Percentiles rank a stretch among this genome's conserved stretches.
These are phyloP conservation scores for Wallacemonas collosoma DNA, from an alignment of 208 protist genomes.

Conservation along the genomic window DNA sequence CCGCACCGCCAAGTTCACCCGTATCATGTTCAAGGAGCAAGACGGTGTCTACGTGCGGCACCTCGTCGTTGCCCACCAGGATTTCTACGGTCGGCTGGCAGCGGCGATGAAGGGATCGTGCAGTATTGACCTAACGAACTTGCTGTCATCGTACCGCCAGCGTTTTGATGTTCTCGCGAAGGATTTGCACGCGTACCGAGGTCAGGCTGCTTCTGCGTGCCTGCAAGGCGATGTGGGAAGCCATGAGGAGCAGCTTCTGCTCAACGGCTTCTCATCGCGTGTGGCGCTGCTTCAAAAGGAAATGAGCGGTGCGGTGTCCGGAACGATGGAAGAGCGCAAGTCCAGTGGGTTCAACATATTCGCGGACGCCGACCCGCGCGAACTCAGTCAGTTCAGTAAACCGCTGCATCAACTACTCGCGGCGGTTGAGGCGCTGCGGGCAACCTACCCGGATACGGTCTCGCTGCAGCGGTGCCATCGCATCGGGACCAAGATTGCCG, in stretches of 20 bases:
- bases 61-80: slow-evolving; percentile 66
- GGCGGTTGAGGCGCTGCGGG: slow-evolving; percentile 69
- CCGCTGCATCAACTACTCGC: slow-evolving; percentile 65
- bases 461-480: slow-evolving; percentile 83
- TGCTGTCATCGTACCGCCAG: slow-evolving; percentile 47
- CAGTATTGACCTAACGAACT: slow-evolving; percentile 23
- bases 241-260: slow-evolving; percentile 65
- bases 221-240: slow-evolving; percentile 5
- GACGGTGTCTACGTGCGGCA: slow-evolving; percentile 70
- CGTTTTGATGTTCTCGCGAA: slow-evolving; percentile 73
- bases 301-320: slow-evolving; percentile 19
- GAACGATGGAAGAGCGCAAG: slow-evolving; percentile 48
- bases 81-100: slow-evolving; percentile 72
- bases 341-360: slow-evolving; percentile 91
- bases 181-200: slow-evolving; percentile 42
- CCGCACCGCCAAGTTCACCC: slow-evolving; percentile 64
- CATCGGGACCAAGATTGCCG: slow-evolving; percentile 83
- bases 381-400: slow-evolving; percentile 71
- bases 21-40: slow-evolving; percentile 73
- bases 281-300: slow-evolving; percentile 44
- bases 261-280: slow-evolving; percentile 77
- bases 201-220: background rate
- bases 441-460: slow-evolving; percentile 91
- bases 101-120: slow-evolving; percentile 19
- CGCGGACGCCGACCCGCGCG: slow-evolving; percentile 79